Percentiles rank a stretch among this genome's conserved stretches.
phyloP scores from a whole-genome alignment of 106 monocot genomes.

The Chionographis japonica region DNA sequence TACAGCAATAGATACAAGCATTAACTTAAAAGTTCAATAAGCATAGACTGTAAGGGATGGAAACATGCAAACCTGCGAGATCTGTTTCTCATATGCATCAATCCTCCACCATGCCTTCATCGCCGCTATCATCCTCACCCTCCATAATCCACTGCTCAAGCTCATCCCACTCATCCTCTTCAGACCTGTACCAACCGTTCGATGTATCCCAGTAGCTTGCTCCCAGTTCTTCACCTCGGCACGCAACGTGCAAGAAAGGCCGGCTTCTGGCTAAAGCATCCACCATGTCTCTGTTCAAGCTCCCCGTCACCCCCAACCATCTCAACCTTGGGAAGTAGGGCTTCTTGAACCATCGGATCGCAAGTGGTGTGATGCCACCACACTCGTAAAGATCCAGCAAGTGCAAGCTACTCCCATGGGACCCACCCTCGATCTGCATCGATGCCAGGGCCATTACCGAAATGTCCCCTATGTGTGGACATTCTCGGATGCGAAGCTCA shows the following conservation, averaged over 20 bases:
- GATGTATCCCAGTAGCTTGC: slow-evolving; percentile 51
- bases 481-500: slow-evolving; percentile 81
- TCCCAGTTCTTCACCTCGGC: slow-evolving; percentile 81
- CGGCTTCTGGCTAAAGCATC: slow-evolving; percentile 68
- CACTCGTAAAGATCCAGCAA: slow-evolving; percentile 77
- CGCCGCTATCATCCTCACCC: slow-evolving; percentile 37
- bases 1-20: too few relatives aligned
- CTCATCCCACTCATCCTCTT: slow-evolving; percentile 85
- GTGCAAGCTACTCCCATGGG: slow-evolving; percentile 67
- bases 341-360: slow-evolving; percentile 91
- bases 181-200: slow-evolving; percentile 47
- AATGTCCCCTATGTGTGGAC: slow-evolving; percentile 64
- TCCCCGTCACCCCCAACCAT: slow-evolving; percentile 85
- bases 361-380: slow-evolving; percentile 73
- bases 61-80: too few relatives aligned
- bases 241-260: slow-evolving; percentile 64
- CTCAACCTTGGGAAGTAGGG: slow-evolving; percentile 89
- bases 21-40: too few relatives aligned
- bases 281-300: slow-evolving; percentile 84
- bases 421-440: slow-evolving; percentile 70
- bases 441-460: slow-evolving; percentile 91
- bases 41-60: too few relatives aligned
- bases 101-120: slow-evolving; percentile 7
- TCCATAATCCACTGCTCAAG: slow-evolving; percentile 83
- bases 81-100: too few relatives aligned